Conservation (phyloP, 2,329 filamentous ascomycete species). For the Calycina herbarum region DNA sequence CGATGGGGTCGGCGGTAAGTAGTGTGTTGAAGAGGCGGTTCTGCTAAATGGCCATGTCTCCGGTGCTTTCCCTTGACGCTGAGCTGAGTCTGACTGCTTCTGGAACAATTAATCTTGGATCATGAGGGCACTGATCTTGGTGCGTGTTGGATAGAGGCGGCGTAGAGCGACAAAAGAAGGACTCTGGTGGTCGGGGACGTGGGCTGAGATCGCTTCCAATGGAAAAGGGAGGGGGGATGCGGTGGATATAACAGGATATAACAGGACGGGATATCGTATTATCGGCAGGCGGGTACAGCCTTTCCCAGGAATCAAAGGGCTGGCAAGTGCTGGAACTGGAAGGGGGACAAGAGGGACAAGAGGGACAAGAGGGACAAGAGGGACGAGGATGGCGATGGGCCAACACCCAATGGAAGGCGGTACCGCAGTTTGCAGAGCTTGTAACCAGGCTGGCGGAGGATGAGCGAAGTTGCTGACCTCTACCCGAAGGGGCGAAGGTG, state of each 20-base stretch:
- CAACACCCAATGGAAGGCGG: neutral
- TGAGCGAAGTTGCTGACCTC: constrained; percentile 1
- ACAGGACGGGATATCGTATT: constrained; percentile 1
- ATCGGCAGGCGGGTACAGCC: neutral
- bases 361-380: neutral
- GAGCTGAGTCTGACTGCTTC: neutral
- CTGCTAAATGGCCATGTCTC: neutral
- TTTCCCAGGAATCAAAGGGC: neutral
- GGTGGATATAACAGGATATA: constrained; percentile 3
- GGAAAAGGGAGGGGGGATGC: neutral
- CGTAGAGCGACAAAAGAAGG: neutral
- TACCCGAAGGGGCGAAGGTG: neutral
- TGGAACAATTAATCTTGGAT: neutral
- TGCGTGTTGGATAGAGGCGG: neutral
- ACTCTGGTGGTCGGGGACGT: neutral
- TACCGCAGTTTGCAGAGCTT: constrained; percentile 4
- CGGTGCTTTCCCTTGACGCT: neutral
- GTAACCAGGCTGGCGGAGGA: constrained; percentile 1
- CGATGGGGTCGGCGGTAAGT: neutral
- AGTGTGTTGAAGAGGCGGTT: neutral
- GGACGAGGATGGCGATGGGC: neutral
- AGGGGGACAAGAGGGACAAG: neutral
- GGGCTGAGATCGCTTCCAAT: neutral
- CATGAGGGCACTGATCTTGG: neutral
- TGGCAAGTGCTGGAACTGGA: neutral